Evolutionary conservation across 2,329 filamentous ascomycete genomes (phyloP), one percentile per base, ranked within the genome.

Genomic region (Xylariaceae sp.): DNA sequence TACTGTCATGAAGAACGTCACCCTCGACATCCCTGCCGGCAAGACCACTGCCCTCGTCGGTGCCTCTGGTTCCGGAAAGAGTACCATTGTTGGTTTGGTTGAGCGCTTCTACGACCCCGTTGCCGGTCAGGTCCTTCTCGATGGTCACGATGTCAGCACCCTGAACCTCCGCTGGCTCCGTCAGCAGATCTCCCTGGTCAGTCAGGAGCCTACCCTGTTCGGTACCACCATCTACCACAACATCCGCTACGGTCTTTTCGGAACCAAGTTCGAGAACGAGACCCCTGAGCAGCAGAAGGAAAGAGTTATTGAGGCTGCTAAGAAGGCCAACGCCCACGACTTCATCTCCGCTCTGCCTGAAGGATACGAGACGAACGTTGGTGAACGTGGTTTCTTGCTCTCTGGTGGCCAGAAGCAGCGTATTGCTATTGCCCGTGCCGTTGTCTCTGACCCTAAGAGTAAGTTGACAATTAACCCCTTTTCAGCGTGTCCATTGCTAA

Each of bases 341-440:
- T 99, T 99, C 71, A 88, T 99, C 65, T 83, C 79, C 4, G 76
- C 81, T 10, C 82, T 97, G 1, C 92, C 94, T 0, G 89, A 97
- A 66, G 89, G 89, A 1, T 97, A 97, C 68, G 84, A 96, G 65
- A 97, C 94, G 0, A 87, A 95, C 65, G 93, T 97, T n/a, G 94
- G 94, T 58, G 92, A 97, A 74, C 88, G 92, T 63, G 94, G 94
- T 8, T 96, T 96, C 72, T 77, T 97, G 55, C 81, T 99, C 7
- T 96, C 90, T 57, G 94, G 94, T 72, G 94, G 94, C 42, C 94
- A 99, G 75, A 96, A 97, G 74, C 94, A 97, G 75, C 90, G 94
- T 67, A 95, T 97, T 70, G 92, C 93, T 10, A 97, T 97, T 73
- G 92, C 93, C 6, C 83, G 92, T 69, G 92, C 92, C 45, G 84